Evolutionary conservation across 129 eudicot genomes (phyloP).

Genomic region (Flaveria ramosissima): DNA sequence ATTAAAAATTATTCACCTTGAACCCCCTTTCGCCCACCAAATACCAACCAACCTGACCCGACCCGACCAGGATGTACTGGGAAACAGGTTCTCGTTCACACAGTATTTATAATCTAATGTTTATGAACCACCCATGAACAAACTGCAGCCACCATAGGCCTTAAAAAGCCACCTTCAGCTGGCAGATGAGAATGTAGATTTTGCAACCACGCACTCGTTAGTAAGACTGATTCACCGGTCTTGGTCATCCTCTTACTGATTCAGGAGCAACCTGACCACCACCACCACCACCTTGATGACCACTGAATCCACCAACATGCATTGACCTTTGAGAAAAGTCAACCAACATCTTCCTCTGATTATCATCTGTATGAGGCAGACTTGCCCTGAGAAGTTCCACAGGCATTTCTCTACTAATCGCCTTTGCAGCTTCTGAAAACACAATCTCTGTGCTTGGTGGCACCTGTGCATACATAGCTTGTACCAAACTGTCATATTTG

Average conservation of each 20-base stretch:
- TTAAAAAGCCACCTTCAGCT: conserved; percentile 28
- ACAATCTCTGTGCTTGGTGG: conserved; percentile 45
- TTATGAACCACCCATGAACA: conserved; percentile 16
- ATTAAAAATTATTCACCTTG: background rate
- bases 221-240: background rate
- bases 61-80: conserved; percentile 1
- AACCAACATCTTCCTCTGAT: conserved; percentile 66
- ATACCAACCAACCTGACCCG: conserved; percentile 7
- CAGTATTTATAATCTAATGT: conserved; percentile 15
- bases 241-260: conserved; percentile 61
- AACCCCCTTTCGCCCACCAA: background rate
- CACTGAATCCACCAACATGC: conserved; percentile 68
- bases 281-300: conserved; percentile 60
- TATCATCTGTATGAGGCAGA: conserved; percentile 90
- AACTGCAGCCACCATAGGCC: conserved; percentile 33
- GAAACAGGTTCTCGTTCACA: background rate
- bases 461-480: conserved; percentile 57
- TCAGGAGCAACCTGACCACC: conserved; percentile 69
- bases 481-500: conserved; percentile 80
- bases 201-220: background rate
- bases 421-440: conserved; percentile 68
- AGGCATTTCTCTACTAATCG: conserved; percentile 87
- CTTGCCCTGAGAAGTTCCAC: conserved; percentile 92
- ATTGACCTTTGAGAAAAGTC: conserved; percentile 81
- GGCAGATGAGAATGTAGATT: conserved; percentile 22